Evolutionary conservation across 805 yeast genomes (phyloP).

Genomic region (Saccharomycopsis fibuligera): DNA sequence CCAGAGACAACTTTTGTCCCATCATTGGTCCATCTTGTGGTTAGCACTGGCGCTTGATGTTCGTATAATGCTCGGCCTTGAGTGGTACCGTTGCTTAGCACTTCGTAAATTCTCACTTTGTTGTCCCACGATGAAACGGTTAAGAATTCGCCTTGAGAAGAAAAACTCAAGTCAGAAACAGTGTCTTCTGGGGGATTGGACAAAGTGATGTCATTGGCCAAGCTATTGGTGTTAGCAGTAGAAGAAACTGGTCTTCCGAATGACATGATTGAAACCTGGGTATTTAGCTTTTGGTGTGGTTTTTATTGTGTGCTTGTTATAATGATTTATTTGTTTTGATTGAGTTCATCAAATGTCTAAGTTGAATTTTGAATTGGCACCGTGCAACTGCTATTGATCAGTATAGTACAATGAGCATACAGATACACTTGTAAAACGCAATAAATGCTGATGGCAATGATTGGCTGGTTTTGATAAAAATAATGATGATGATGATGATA

Average conservation of each 20-base stretch:
- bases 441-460: too few species aligned
- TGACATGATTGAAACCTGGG: too few species aligned
- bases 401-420: too few species aligned
- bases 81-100: constrained; percentile 64
- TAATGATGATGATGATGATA: too few species aligned
- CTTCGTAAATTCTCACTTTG: constrained; percentile 88
- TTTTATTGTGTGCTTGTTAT: too few species aligned
- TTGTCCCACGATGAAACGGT: constrained; percentile 93
- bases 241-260: constrained; percentile 5
- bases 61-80: constrained; percentile 87
- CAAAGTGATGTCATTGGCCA: constrained; percentile 56
- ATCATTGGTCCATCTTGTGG: constrained; percentile 76
- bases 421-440: too few species aligned
- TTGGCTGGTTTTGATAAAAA: too few species aligned
- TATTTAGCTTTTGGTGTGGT: too few species aligned
- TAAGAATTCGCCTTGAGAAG: constrained; percentile 77
- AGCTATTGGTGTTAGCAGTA: constrained; percentile 2
- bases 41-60: constrained; percentile 82
- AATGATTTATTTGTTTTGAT: too few species aligned
- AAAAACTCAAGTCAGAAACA: constrained; percentile 73
- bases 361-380: too few species aligned
- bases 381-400: too few species aligned
- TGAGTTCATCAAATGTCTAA: too few species aligned
- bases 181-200: constrained; percentile 90
- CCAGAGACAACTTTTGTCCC: constrained; percentile 86